Evolutionary conservation across 73 alveolate species (phyloP).

Genomic region (Paramecium sonneborni): DNA sequence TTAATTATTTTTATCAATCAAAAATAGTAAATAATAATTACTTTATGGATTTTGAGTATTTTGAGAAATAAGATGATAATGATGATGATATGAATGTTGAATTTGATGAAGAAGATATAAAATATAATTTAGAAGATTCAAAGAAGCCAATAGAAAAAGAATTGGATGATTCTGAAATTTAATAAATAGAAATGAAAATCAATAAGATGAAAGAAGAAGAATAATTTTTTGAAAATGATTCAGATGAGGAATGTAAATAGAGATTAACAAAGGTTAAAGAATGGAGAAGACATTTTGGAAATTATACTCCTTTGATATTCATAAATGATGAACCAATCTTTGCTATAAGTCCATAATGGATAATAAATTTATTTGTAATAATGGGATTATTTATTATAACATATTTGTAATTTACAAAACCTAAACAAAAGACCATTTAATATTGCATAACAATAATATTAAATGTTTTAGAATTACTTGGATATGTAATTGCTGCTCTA

Average conservation of each 20-base stretch:
- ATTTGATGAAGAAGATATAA: conserved; percentile 37
- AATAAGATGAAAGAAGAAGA: background rate
- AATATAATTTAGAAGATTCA: conserved; percentile 5
- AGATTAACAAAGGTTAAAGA: background rate
- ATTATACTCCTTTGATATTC: background rate
- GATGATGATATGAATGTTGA: conserved; percentile 34
- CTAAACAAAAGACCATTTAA: background rate
- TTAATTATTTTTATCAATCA: background rate
- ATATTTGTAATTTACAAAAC: background rate
- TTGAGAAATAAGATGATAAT: background rate
- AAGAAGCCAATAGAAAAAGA: conserved; percentile 1
- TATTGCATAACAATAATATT: background rate
- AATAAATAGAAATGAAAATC: background rate
- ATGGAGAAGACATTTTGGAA: conserved; percentile 33
- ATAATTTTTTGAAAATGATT: background rate
- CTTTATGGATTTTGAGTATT: background rate
- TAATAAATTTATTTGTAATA: background rate
- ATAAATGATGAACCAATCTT: conserved; percentile 33
- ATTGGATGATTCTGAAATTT: conserved; percentile 23
- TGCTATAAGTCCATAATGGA: conserved; percentile 3
- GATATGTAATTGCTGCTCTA: background rate
- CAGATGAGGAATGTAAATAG: background rate
- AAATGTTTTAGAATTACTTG: background rate
- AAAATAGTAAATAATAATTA: background rate
- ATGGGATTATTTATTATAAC: background rate